Conservation (phyloP, 2,329 filamentous ascomycete genomes). For the Aureobasidium musti region DNA sequence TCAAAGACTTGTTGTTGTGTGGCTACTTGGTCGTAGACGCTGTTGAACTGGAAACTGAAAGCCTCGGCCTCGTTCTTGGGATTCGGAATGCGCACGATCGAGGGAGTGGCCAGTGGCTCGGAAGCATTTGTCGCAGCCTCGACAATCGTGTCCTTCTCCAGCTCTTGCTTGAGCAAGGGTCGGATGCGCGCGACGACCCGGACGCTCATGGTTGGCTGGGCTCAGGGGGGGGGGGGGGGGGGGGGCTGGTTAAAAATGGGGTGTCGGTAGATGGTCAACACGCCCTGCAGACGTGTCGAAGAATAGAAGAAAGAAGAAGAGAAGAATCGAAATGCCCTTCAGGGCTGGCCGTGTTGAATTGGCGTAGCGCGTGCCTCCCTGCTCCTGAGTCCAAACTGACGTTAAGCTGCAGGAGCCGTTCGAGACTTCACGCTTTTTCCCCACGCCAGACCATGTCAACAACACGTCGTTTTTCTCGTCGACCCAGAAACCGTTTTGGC, state of each 20-base stretch:
- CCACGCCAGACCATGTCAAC: neutral
- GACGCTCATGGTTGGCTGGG: constrained; percentile 56
- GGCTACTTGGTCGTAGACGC: constrained; percentile 78
- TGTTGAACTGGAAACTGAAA: constrained; percentile 92
- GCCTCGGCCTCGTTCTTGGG: constrained; percentile 90
- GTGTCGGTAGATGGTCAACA: neutral
- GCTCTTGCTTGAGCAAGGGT: constrained; percentile 81
- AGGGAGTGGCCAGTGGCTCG: constrained; percentile 52
- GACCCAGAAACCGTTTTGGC: constrained; percentile 8
- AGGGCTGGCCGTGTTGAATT: neutral
- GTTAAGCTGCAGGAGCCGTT: constrained; percentile 16
- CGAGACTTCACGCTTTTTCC: constrained; percentile 19
- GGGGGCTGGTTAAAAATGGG: constrained; percentile 5
- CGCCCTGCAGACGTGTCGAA: constrained; percentile 7
- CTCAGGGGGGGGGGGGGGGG: neutral
- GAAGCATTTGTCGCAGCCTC: constrained; percentile 55
- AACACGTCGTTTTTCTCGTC: constrained; percentile 12
- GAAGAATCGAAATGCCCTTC: neutral
- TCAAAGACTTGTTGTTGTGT: constrained; percentile 88
- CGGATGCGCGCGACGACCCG: constrained; percentile 89
- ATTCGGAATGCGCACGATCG: constrained; percentile 83
- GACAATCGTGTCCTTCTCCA: constrained; percentile 85
- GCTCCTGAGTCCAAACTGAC: constrained; percentile 15
- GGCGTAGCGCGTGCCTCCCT: constrained; percentile 8
- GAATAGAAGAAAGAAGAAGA: neutral